These are phyloP conservation scores for Mollisia scopiformis DNA, from an alignment of 2,329 filamentous ascomycete species.

Conservation along the genomic window DNA sequence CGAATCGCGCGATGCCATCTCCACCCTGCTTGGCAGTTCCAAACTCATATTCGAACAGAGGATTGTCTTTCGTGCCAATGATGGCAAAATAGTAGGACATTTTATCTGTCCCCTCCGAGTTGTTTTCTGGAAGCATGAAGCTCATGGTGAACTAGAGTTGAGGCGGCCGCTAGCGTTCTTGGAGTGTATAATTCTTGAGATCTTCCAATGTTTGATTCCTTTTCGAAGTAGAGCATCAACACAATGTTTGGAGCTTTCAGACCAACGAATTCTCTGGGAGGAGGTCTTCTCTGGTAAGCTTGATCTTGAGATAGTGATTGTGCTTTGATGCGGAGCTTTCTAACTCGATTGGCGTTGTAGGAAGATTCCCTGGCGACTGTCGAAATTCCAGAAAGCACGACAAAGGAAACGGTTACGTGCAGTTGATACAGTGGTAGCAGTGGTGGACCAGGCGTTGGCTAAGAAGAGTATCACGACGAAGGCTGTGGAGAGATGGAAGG, in stretches of 20 bases:
- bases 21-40: slow-evolving; percentile 95
- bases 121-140: neutral
- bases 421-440: slow-evolving; percentile 86
- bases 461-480: slow-evolving; percentile 74
- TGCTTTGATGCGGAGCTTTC: neutral
- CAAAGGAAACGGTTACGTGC: slow-evolving; percentile 81
- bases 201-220: too few species aligned
- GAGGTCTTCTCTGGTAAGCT: slow-evolving; percentile 80
- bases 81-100: slow-evolving; percentile 99
- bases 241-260: slow-evolving; percentile 86
- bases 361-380: slow-evolving; percentile 98
- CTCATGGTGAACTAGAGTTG: slow-evolving; percentile 11
- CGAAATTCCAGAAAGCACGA: slow-evolving; percentile 84
- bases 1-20: slow-evolving; percentile 88
- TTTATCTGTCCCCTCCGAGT: slow-evolving; percentile 24
- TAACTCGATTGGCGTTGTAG: slow-evolving; percentile 41
- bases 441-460: slow-evolving; percentile 76
- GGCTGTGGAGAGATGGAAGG: slow-evolving; percentile 87
- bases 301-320: neutral
- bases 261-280: slow-evolving; percentile 73
- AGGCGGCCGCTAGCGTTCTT: slow-evolving; percentile 33
- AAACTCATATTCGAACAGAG: slow-evolving; percentile 95
- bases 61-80: slow-evolving; percentile 92
- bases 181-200: slow-evolving; percentile 28
- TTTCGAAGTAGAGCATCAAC: slow-evolving; percentile 19